Percentiles rank a stretch among this genome's conserved stretches.
These are phyloP conservation scores for Fusarium praegraminearum DNA, from an alignment of 2,329 filamentous ascomycete species.

Conservation along the genomic window DNA sequence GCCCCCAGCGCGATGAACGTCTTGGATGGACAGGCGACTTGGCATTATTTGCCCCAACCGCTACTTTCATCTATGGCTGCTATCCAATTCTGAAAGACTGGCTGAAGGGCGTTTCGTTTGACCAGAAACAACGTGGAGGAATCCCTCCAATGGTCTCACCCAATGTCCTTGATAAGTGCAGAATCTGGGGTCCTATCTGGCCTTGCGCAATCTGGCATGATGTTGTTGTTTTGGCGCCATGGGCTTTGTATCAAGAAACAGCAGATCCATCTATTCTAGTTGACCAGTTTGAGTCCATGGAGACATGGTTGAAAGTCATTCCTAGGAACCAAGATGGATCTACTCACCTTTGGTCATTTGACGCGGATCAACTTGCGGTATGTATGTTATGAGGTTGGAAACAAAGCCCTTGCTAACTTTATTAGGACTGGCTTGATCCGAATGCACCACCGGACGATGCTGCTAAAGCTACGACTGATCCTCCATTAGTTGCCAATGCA, in stretches of 20 bases:
- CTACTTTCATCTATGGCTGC: conserved; percentile 65
- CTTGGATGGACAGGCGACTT: conserved; percentile 66
- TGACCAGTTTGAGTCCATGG: conserved; percentile 56
- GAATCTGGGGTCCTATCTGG: conserved; percentile 36
- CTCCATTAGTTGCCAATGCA: conserved; percentile 59
- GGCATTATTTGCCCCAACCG: conserved; percentile 62
- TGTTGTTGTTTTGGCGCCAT: conserved; percentile 56
- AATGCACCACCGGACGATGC: conserved; percentile 57
- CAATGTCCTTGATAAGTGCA: conserved; percentile 23
- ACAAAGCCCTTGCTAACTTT: neutral
- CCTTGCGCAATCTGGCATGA: conserved; percentile 59
- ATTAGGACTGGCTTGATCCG: conserved; percentile 64
- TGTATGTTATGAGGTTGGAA: neutral
- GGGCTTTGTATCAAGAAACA: conserved; percentile 55
- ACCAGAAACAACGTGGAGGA: conserved; percentile 35
- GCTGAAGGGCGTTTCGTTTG: conserved; percentile 22
- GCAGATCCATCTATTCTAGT: conserved; percentile 54
- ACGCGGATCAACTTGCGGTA: conserved; percentile 37
- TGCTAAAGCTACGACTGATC: conserved; percentile 55
- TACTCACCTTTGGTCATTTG: conserved; percentile 55
- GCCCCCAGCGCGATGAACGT: conserved; percentile 67
- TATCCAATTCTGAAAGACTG: conserved; percentile 52
- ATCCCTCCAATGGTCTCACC: conserved; percentile 43
- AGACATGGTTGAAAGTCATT: conserved; percentile 54
- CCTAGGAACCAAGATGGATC: conserved; percentile 51